Evolutionary conservation across 148 eudicot genomes (phyloP), one percentile per base, ranked within the genome.

Genomic region (Chenopodium quinoa): DNA sequence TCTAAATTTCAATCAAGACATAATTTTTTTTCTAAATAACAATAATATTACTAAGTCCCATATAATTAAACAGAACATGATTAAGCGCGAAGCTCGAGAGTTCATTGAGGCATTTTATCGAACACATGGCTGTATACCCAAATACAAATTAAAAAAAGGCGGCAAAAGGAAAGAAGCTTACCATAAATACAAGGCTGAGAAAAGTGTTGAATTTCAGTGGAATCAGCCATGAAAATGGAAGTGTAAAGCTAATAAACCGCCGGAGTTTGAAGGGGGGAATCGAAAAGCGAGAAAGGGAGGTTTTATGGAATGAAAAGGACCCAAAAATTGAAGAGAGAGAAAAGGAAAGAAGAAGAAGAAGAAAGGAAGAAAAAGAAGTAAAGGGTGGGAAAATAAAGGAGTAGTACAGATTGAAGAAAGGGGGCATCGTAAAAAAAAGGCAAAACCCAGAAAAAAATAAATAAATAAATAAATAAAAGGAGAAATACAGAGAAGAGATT

Each of bases 141-240:
- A 69, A 47, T 62, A 48, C 10, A 48, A 9, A 7, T 47, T 47
- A 9, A 48, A 50, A 50, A 50, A 50, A 13, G 16, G 16, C 12
- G 54, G 54, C 3, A 50, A 11, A 54, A 56, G 58, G 20, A 17
- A 19, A 4, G 5, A 19, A 56, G 19, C 67, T 71, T 89, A 92
- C 93, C 93, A 79, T 88, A 90, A 80, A 91, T 88, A 80, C 93
- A 92, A 79, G 91, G 94, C 68, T 91, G 92, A 68, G 94, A 84
- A 78, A 88, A 84, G 79, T 90, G 92, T 77, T 89, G 91, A 80
- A 90, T 80, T 79, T 80, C 84, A 29, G 94, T 87, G 72, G 95
- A 92, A 68, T 73, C 44, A 82, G 93, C 91, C 99, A 93, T 96
- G 83, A 85, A 84, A 72, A 69, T 47, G 68, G 79, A 82, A 54